Conservation (phyloP, 106 monocot species). For the Dioscorea alata region DNA sequence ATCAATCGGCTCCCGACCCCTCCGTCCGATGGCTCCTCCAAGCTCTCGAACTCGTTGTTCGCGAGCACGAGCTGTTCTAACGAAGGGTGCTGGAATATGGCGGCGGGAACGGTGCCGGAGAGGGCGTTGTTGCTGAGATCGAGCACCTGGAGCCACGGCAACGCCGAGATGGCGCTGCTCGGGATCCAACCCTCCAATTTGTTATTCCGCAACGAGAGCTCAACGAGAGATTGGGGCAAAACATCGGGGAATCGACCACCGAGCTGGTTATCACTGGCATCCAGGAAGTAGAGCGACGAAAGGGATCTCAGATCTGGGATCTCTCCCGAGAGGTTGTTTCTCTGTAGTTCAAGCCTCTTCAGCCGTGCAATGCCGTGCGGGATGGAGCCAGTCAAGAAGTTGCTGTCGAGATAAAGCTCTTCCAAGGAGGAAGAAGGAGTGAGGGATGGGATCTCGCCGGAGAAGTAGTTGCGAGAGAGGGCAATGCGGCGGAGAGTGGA, state of each 20-base stretch:
- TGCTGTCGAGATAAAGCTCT: conserved; percentile 48
- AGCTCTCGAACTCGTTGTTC: conserved; percentile 28
- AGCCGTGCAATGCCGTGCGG: conserved; percentile 10
- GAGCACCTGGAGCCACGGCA: conserved; percentile 37
- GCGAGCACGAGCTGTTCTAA: conserved; percentile 54
- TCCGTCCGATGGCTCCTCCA: conserved; percentile 8
- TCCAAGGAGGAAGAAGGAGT: conserved; percentile 16
- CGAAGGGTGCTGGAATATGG: conserved; percentile 43
- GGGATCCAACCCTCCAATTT: conserved; percentile 21
- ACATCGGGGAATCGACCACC: conserved; percentile 29
- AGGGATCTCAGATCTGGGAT: conserved; percentile 34
- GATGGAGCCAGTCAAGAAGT: conserved; percentile 33
- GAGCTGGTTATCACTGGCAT: conserved; percentile 55
- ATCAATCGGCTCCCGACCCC: conserved; percentile 29
- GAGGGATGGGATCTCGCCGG: conserved; percentile 39
- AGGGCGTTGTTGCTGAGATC: conserved; percentile 53
- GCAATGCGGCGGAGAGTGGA: conserved; percentile 33
- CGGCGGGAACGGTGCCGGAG: conserved; percentile 36
- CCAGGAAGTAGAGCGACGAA: conserved; percentile 24
- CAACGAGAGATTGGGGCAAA: conserved; percentile 42
- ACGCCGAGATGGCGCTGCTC: conserved; percentile 4
- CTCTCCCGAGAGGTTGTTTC: conserved; percentile 45
- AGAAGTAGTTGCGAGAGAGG: conserved; percentile 66
- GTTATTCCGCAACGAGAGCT: conserved; percentile 38
- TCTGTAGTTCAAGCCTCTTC: conserved; percentile 39